Evolutionary conservation across 129 eudicot species (phyloP).

Genomic region (sunflower (Helianthus annuus)): HanXRQr2.0-SUNRISE NC_035448.2:143492513-143493012

Average conservation of each 20-base stretch:
- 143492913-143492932: slow-evolving; percentile 15
- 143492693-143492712: slow-evolving; percentile 11
- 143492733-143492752: slow-evolving; percentile 31
- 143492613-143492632: too few relatives aligned
- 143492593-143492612: too few relatives aligned
- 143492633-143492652: too few relatives aligned
- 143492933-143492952: slow-evolving; percentile 75
- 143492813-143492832: slow-evolving; percentile 26
- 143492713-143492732: slow-evolving; percentile 9
- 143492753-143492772: slow-evolving; percentile 15
- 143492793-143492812: slow-evolving; percentile 33
- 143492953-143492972: slow-evolving; percentile 82
- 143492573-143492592: too few relatives aligned
- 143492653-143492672: too few relatives aligned
- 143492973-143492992: slow-evolving; percentile 91
- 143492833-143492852: slow-evolving; percentile 27
- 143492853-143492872: slow-evolving; percentile 15
- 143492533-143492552: too few relatives aligned
- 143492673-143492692: not conserved
- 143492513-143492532: too few relatives aligned
- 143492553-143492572: too few relatives aligned
- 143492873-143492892: slow-evolving; percentile 28
- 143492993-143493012: slow-evolving; percentile 98
- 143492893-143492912: slow-evolving; percentile 10
- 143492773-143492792: slow-evolving; percentile 30